phyloP scores from a whole-genome alignment of 2,329 filamentous ascomycete genomes.

The Thielaviopsis cerberus region DNA sequence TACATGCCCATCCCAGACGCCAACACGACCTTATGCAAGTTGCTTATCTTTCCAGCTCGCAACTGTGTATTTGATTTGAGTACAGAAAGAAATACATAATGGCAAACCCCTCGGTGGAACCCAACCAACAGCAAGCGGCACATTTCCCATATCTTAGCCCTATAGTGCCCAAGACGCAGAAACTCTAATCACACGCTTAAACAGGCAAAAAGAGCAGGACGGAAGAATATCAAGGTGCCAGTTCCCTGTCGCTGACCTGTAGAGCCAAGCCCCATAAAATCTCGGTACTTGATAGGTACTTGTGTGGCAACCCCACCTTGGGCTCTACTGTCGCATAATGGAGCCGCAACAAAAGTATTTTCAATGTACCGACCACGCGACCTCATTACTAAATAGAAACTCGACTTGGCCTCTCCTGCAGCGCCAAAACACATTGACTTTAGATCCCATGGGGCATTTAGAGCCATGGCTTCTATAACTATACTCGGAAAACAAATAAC shows the following conservation, averaged over 20 bases:
- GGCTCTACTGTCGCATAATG: not conserved
- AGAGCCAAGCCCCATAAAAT: not conserved
- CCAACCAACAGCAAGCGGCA: slow-evolving; percentile 2
- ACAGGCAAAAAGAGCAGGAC: not conserved
- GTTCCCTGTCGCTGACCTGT: not conserved
- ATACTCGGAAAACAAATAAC: not conserved
- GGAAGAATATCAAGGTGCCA: not conserved
- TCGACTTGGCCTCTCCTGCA: not conserved
- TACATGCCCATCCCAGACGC: not conserved
- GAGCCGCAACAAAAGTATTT: not conserved
- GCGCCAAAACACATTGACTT: not conserved
- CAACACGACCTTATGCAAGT: not conserved
- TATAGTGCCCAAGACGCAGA: not conserved
- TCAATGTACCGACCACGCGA: slow-evolving; percentile 1
- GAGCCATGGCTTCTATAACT: no score
- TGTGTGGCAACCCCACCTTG: not conserved
- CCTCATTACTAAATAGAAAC: slow-evolving; percentile 9
- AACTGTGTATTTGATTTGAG: not conserved
- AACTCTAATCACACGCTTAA: slow-evolving; percentile 1
- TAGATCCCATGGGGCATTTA: not conserved
- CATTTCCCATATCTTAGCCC: slow-evolving; percentile 5
- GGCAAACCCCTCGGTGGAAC: slow-evolving; percentile 6
- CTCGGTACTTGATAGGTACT: not conserved
- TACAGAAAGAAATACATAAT: slow-evolving; percentile 12
- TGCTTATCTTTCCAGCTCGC: slow-evolving; percentile 6